Base-by-base conservation (phyloP, 2,329 filamentous ascomycete genomes). In the Sarocladiaceae sp. region DNA sequence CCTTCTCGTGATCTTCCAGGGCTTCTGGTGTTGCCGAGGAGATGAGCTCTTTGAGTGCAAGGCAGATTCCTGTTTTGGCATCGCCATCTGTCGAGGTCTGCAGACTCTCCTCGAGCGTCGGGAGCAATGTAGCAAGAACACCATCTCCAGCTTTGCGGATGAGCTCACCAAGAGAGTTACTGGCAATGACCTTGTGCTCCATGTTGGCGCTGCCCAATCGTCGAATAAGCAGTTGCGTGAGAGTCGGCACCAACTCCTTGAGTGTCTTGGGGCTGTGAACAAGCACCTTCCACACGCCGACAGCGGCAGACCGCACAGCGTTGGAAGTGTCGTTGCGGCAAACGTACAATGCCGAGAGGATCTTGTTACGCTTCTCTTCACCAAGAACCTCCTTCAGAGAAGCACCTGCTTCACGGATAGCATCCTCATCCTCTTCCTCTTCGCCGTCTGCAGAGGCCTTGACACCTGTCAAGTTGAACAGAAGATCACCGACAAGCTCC, bases 101-200 rank as follows among this genome's bases (percentile, higher is more conserved):
- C 45, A 98, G 74, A 29, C 91, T 89, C 61, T 95, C 88, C 61
- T 97, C 90, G 40, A 98, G 78, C 26, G 90, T 95, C 23, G 93
- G 93, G 48, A 98, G 70, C 48, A 98, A 70, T 33, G 81, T 94
- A 19, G 89, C 80, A 50, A 98, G 73, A 46, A 98, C 90, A 45
- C 88, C 85, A 62, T 98, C 93, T 49, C 94, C 93, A 57, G 93
- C 91, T 66, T 95, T 96, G 57, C 93, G 84, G 58, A 98, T 97
- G 53, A 98, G 80, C 62, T 98, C 93, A 58, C 93, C 93, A 45
- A 98, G 76, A 40, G 93, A 89, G 63, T 97, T 97, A 62, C 91
- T 91, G 53, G 94, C 93, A 72, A 98, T 98, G 55, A 95, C 85
- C 72, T 96, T 97, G 65, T 98, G 93, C 64, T 98, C 93, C 83